A percentile compares a stretch with the other conserved stretches of the same genome.
Evolutionary conservation across 176 grass and related monocot genomes (phyloP).

Genomic region (Saccharum spontaneum): DNA sequence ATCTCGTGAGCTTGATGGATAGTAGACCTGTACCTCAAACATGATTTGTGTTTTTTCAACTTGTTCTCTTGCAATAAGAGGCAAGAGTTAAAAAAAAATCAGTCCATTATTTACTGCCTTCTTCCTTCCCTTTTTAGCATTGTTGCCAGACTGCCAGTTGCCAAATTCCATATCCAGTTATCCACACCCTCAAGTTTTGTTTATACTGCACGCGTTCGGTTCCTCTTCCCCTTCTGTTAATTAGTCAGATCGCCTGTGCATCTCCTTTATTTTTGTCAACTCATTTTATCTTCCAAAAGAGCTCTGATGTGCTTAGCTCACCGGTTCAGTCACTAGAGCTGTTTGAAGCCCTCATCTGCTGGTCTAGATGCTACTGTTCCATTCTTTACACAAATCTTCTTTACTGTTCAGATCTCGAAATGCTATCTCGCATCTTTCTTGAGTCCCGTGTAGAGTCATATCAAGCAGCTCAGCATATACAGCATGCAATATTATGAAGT

Average conservation of each 20-base stretch:
- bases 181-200: background rate
- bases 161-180: constrained; percentile 5
- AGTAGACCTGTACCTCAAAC: background rate
- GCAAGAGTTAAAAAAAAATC: constrained; percentile 11
- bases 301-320: background rate
- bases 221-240: background rate
- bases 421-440: background rate
- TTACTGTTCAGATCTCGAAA: constrained; percentile 39
- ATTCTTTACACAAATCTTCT: constrained; percentile 36
- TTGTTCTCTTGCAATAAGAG: constrained; percentile 1
- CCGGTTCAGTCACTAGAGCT: background rate
- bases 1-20: background rate
- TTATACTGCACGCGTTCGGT: background rate
- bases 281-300: background rate
- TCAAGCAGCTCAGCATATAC: background rate
- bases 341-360: background rate
- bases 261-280: background rate
- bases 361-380: constrained; percentile 33
- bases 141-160: background rate
- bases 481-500: constrained; percentile 38
- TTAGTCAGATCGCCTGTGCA: background rate
- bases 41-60: constrained; percentile 9
- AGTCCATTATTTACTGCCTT: background rate
- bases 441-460: constrained; percentile 44
- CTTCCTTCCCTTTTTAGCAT: constrained; percentile 34